Evolutionary conservation across 257 asterid genomes (phyloP), one percentile per base, ranked within the genome.

Genomic region (Solanum paucissectum): DNA sequence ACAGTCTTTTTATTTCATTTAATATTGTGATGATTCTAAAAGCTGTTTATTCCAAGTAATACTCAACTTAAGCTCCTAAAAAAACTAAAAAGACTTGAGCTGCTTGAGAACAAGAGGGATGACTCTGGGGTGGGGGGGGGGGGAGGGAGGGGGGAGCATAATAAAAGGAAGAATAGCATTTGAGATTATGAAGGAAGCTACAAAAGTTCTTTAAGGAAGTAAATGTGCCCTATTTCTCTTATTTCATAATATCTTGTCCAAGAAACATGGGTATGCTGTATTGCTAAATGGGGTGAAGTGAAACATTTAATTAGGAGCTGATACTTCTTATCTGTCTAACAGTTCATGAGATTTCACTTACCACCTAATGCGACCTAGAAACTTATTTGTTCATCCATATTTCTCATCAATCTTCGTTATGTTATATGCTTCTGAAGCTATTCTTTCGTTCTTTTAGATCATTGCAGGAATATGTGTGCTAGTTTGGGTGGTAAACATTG

Each of bases 401-500:
- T 32, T 69, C 68, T 85, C 75, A 32, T 85, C 18, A 37, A 52
- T 83, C 83, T 64, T 69, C 1, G 27, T 38, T 83, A 27, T 91
- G 34, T 88, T 42, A 60, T 88, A 23, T 85, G 33, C 86, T 88
- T 66, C 90, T 92, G 75, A 89, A 86, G 81, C 85, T 76, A 32
- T 85, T 34, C 62, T 89, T 89, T 90, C 76, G 86, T 89, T 89
- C 91, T 90, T 93, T 86, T 91, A 97, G 99, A 97, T 97, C 91
- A 97, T 97, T 90, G 99, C 99, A 81, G 99, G 98, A 86, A 97
- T 97, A 88, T 97, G 99, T 76, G 91, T 97, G 87, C 90, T 96
- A 92, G 99, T 97, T 87, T 97, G 99, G 99, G 89, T 96, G 84
- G 99, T 97, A 90, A 97, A 97, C 93, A 97, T 97, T 77, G 98